These are phyloP conservation scores for Mycena epipterygia DNA, from an alignment of 768 basidiomycete species.

Conservation along the genomic window DNA sequence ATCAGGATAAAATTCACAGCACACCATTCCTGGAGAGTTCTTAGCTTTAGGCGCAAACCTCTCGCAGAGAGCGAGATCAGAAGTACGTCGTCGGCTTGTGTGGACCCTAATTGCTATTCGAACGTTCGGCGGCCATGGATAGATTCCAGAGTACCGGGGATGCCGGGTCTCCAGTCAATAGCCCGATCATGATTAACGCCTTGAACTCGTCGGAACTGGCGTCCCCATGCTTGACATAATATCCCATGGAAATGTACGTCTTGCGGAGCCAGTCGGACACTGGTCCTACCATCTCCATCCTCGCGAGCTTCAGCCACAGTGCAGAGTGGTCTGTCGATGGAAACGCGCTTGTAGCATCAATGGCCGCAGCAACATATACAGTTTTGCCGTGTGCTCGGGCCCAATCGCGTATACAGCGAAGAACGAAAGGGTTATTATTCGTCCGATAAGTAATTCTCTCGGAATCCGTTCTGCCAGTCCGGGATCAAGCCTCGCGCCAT, in stretches of 20 bases:
- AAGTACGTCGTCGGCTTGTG: no score
- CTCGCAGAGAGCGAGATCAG: no score
- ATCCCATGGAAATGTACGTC: background rate
- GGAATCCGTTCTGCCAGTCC: slow-evolving; percentile 46
- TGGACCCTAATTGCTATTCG: no score
- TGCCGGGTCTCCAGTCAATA: slow-evolving; percentile 43
- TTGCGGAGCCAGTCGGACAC: slow-evolving; percentile 29
- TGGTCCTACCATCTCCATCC: slow-evolving; percentile 29
- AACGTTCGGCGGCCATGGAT: background rate
- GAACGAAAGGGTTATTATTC: slow-evolving; percentile 44
- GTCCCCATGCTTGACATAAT: slow-evolving; percentile 20
- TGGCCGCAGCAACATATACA: slow-evolving; percentile 30
- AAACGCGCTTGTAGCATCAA: slow-evolving; percentile 43
- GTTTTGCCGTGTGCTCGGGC: slow-evolving; percentile 19
- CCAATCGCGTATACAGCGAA: slow-evolving; percentile 30
- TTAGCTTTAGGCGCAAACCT: no score
- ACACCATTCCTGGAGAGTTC: no score
- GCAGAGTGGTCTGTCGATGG: slow-evolving; percentile 42
- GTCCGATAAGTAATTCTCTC: slow-evolving; percentile 39
- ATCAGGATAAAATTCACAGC: no score
- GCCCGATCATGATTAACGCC: slow-evolving; percentile 39
- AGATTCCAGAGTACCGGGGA: slow-evolving; percentile 42
- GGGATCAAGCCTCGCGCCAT: slow-evolving; percentile 36
- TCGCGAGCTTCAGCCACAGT: slow-evolving; percentile 41
- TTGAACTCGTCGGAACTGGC: slow-evolving; percentile 30